Evolutionary conservation across 805 yeast genomes (phyloP), one percentile per base, ranked within the genome.

Genomic region (Myxozyma melibiosi): DNA sequence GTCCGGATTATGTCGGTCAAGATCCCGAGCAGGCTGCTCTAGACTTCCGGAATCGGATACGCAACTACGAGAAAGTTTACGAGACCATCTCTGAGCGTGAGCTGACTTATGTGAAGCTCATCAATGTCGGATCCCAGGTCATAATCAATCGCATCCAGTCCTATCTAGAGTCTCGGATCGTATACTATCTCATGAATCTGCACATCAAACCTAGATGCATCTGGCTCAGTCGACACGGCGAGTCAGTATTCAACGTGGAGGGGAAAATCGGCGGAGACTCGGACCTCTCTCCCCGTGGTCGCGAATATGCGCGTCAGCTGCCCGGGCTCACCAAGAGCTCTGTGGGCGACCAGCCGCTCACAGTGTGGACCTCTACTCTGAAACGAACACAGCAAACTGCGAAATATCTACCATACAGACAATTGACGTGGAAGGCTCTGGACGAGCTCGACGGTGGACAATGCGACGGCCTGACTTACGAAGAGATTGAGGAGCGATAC

Each of bases 261-360:
- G 97, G 97, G 30, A 90, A 90, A 72, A 88, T 94, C 63, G 99
- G 99, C 33, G 99, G 98, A 20, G 97, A 92, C 74, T 88, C 96
- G 2, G 81, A 85, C 65, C 76, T 92, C 52, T 84, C 92, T 48
- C 86, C 84, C 55, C 80, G 98, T 41, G 98, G 98, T 5, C 79
- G 84, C 73, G 76, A 85, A 66, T 92, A 92, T 69, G 92, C 97
- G 3, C 74, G 79, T 49, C 89, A 85, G 71, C 80, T 92, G 62
- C 96, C 96, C 0, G 84, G 82, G 33, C 70, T 92, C 61, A 91
- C 90, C 1, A 78, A 78, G 55, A 79, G 85, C 62, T 83, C 85
- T 4, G 78, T 81, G 27, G 77, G 75, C 33, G 77, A 75, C 50
- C 75, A 72, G 65, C 78, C 85, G 56, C 76, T 92, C 66, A 90